Base-by-base conservation (phyloP, 2,329 filamentous ascomycete genomes). In the Phyllosticta citriasiana region DNA sequence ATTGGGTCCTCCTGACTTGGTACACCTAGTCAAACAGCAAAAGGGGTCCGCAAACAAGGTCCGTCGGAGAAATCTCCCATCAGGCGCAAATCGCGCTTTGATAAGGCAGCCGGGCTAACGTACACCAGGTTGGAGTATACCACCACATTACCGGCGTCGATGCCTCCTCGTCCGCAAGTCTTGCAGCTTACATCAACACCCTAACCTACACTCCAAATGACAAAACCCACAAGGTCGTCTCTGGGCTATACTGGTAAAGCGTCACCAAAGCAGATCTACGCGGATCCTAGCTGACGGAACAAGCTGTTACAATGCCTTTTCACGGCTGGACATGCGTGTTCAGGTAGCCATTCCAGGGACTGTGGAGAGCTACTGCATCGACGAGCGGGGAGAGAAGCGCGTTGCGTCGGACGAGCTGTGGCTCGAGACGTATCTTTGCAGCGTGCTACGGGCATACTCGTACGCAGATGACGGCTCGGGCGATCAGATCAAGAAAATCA, bases 271-370 rank as follows among this genome's bases (percentile, higher is more conserved):
- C 27, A 33, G 12, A 9, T 52, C 27, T 26, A 26, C 47, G 25
- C 59, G 22, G 33, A 59, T 33, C n/a, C 59, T 57, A 50, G 63
- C 72, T 72, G 69, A 76, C 74, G 33, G 64, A 58, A 68, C 33
- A 70, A 84, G 82, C 77, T 99, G 94, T 77, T 99, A 99, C 82
- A 99, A 99, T 89, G 94, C 94, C 66, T 97, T 99, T 75, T 97
- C 94, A 4, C 85, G 95, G 65, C 82, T 97, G 59, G 94, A 99
- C 71, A 99, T 99, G 94, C 91, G 94, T 64, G 93, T 99, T 12
- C 92, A 97, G 71, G 93, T 99, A 63, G 93, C 92, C 66, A 97
- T 99, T 65, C 94, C 94, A 19, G 94, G 94, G 63, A 94, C 89
- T 9, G 91, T 99, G 58, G 93, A 99, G 74, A 95, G 91, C 76